Base-by-base conservation (phyloP, 2,329 filamentous ascomycete genomes). In the Pseudofabraea citricarpa region DNA sequence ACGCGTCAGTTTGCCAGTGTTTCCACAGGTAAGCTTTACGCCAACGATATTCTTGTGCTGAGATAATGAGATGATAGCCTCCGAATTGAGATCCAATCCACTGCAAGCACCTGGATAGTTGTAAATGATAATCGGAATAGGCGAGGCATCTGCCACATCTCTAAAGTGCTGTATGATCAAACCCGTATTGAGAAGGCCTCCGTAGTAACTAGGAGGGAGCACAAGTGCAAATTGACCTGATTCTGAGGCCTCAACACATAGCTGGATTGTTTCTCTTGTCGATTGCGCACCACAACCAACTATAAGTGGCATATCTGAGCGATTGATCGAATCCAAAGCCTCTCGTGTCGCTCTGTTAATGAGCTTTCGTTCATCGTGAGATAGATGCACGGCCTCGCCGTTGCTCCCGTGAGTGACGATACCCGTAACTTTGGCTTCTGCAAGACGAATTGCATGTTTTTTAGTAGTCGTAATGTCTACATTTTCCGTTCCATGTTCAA, bases 161-260 rank as follows among this genome's bases (percentile, higher is more conserved):
- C 63, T 63, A 67, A 82, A 84, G 61, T 76, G 81, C 24, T 70
- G 67, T 38, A 72, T 64, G 24, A 83, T 61, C 4, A 70, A 70
- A 13, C 74, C 71, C 29, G 66, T n/a, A 10, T 27, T 72, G 53
- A 81, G 72, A 19, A 79, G 62, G 4, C 70, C 61, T 47, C 74
- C 70, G 64, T 83, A 85, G 62, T 85, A 85, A 24, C 71, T 74
- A 15, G 81, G 80, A 5, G 81, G 79, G 2, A 85, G 71, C 1
- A 84, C 69, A 40, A 85, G 67, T 2, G 77, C 78, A 50, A 78
- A 81, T 50, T 76, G 80, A 35, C 81, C 81, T 18, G 74, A 68
- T 7, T 70, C 68, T 15, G 71, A 68, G 8, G 81, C 78, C 54
- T 84, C 79, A 45, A 70, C 65, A 63, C 78, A 82, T 15, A 83